Evolutionary conservation across 768 basidiomycete genomes (phyloP).

Genomic region (Lentinus brumalis): DNA sequence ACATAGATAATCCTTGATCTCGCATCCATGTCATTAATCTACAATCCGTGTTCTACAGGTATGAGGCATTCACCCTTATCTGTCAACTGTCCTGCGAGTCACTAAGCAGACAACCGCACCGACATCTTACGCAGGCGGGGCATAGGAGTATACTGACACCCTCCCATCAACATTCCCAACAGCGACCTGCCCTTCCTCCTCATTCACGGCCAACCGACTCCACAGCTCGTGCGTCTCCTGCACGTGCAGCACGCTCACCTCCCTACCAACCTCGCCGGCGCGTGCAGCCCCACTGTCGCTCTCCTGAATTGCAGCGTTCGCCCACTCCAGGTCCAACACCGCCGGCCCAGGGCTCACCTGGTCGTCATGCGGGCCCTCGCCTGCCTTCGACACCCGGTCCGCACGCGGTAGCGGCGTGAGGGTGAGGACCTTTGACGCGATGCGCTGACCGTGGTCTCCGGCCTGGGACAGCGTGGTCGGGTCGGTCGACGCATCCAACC

Average conservation of each 20-base stretch:
- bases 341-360: constrained; percentile 3
- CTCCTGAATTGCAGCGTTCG: not conserved
- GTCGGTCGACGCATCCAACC: constrained; percentile 66
- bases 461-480: constrained; percentile 29
- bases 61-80: too few species aligned
- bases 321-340: constrained; percentile 4
- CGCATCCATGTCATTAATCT: too few species aligned
- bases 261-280: constrained; percentile 8
- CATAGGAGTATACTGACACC: constrained; percentile 55
- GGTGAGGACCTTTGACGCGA: constrained; percentile 47
- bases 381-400: too few species aligned
- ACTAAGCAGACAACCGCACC: too few species aligned
- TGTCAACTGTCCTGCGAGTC: too few species aligned
- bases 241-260: constrained; percentile 48
- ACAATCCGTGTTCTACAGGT: too few species aligned
- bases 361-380: constrained; percentile 5
- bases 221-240: constrained; percentile 51
- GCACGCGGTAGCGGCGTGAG: not conserved
- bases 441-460: constrained; percentile 54
- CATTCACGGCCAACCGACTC: constrained; percentile 43
- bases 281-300: too few species aligned
- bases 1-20: too few species aligned
- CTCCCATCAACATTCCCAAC: constrained; percentile 42
- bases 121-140: constrained; percentile 1
- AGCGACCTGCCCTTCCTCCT: constrained; percentile 40